These are phyloP conservation scores for Mollisiaceae sp. DNA, from an alignment of 2,329 filamentous ascomycete species.

Conservation along the genomic window DNA sequence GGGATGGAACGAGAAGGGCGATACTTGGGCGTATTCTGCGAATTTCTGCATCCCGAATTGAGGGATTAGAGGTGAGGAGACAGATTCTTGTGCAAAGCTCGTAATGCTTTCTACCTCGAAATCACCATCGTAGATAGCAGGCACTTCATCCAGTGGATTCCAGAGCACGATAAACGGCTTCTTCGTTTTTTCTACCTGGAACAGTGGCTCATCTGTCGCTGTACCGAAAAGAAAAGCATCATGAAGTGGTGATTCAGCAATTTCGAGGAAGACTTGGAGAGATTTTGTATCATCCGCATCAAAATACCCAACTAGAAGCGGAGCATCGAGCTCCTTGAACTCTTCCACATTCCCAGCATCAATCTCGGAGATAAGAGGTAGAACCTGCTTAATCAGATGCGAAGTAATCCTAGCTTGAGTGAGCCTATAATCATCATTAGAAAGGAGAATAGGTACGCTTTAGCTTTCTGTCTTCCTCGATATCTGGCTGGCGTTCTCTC, in stretches of 20 bases:
- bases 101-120: slow-evolving; percentile 48
- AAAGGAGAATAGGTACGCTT: not conserved
- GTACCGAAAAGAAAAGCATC: not conserved
- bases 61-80: slow-evolving; percentile 66
- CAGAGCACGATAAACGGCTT: slow-evolving; percentile 70
- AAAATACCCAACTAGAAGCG: slow-evolving; percentile 88
- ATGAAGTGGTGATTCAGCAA: not conserved
- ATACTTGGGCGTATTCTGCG: slow-evolving; percentile 64
- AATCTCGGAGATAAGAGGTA: slow-evolving; percentile 84
- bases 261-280: not conserved
- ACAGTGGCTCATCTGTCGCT: slow-evolving; percentile 58
- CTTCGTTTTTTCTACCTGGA: slow-evolving; percentile 65
- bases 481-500: not conserved
- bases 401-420: slow-evolving; percentile 59
- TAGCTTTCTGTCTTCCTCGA: not conserved
- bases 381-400: slow-evolving; percentile 96
- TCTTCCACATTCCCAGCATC: slow-evolving; percentile 81
- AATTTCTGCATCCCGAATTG: slow-evolving; percentile 75
- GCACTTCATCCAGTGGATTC: slow-evolving; percentile 74
- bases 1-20: not conserved
- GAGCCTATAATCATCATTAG: not conserved
- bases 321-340: slow-evolving; percentile 96
- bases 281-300: slow-evolving; percentile 64
- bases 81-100: slow-evolving; percentile 64
- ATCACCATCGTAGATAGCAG: slow-evolving; percentile 63